These are phyloP conservation scores for Irpex lacteus DNA, from an alignment of 1,284 basidiomycete species.

Conservation along the genomic window DNA sequence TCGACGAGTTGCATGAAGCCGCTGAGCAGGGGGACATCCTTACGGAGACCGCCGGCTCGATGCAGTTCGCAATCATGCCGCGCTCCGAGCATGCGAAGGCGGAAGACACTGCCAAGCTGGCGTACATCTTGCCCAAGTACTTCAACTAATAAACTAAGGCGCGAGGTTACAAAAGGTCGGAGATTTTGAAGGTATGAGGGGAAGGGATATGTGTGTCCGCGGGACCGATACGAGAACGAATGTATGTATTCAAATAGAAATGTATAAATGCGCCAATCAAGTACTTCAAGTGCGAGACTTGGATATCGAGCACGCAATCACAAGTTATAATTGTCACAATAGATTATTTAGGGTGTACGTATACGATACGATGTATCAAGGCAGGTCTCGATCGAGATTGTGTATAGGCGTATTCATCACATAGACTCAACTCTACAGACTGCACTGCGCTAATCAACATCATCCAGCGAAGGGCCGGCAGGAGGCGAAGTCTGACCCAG, in stretches of 20 bases:
- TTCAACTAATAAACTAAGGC: slow-evolving; percentile 31
- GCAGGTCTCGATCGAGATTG: background rate
- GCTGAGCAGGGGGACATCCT: slow-evolving; percentile 51
- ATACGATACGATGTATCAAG: background rate
- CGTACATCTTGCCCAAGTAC: slow-evolving; percentile 77
- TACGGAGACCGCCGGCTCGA: slow-evolving; percentile 70
- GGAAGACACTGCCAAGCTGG: slow-evolving; percentile 71
- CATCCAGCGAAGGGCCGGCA: background rate
- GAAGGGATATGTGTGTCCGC: background rate
- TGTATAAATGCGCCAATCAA: background rate
- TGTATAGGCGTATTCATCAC: background rate
- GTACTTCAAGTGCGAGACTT: background rate
- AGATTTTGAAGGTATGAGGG: background rate
- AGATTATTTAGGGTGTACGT: too few relatives aligned
- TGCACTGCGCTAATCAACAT: slow-evolving; percentile 1
- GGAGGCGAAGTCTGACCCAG: background rate
- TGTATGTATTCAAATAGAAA: background rate
- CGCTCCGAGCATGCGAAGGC: slow-evolving; percentile 56
- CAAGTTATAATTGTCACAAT: too few relatives aligned
- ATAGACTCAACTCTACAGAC: background rate
- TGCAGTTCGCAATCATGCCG: slow-evolving; percentile 88
- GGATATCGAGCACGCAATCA: too few relatives aligned
- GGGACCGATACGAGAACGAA: background rate
- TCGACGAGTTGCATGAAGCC: slow-evolving; percentile 74
- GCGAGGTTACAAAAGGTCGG: too few relatives aligned